Base-by-base conservation (phyloP, 148 eudicot species). In the Camellia japonica region DNA sequence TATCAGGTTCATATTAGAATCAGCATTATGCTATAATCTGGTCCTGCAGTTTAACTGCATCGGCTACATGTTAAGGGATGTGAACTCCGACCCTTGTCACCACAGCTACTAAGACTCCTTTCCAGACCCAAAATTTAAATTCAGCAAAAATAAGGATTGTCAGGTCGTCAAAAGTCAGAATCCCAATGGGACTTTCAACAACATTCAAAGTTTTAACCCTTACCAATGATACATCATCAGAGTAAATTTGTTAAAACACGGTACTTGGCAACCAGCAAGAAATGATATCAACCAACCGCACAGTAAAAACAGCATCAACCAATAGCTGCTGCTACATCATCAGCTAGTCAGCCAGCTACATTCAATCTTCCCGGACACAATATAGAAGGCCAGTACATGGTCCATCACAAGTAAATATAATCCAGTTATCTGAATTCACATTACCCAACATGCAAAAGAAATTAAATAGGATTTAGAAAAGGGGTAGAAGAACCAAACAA, bases 231-330 rank as follows among this genome's bases (percentile, higher is more conserved):
- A 79, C 60, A 75, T 13, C 74, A 79, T 66, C 79, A 55, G 46
- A 79, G 73, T 54, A 49, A 64, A 75, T 67, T 62, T 47, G 79
- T 59, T 63, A 71, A 73, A 19, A 77, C 73, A 75, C 62, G 49
- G 70, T 11, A 68, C 42, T 73, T 70, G 49, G 74, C 77, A 82
- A 86, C 83, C 85, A 77, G 80, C 89, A 82, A 76, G 75, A 78
- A 59, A 81, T 73, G 47, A 80, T 60, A 77, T 54, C 83, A 77
- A 82, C 78, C 82, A 67, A 80, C 85, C 47, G 85, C 87, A 63
- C 79, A 78, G 68, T 78, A 68, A 78, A 81, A 56, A 83, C 90
- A 83, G 85, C 90, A 87, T 79, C 85, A 85, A 80, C 80, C 38
- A 30, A 30, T 30, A 30, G 38, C 38, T 74, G 86, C 87, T 80